phyloP scores from a whole-genome alignment of 1,284 basidiomycete genomes.

The Naganishia liquefaciens region DNA sequence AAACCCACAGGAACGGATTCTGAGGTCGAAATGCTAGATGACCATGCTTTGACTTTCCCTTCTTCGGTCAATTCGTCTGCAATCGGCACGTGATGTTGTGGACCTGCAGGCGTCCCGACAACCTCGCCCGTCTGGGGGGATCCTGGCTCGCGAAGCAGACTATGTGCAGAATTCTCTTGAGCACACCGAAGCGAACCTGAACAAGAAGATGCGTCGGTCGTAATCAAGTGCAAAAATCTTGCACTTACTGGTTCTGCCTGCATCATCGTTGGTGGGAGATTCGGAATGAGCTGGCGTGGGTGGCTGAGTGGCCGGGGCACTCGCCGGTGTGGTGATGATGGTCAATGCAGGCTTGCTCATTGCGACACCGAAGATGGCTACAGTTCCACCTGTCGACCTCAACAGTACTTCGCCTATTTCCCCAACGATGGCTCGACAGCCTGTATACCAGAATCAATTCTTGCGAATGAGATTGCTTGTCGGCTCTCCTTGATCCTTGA shows the following conservation, averaged over 20 bases:
- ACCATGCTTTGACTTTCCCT: slow-evolving; percentile 8
- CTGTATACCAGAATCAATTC: no score
- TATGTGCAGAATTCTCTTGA: not conserved
- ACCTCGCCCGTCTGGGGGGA: slow-evolving; percentile 10
- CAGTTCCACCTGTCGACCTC: no score
- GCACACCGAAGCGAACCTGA: not conserved
- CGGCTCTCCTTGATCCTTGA: no score
- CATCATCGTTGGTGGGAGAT: not conserved
- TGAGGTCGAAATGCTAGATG: slow-evolving; percentile 15
- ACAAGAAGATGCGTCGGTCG: not conserved
- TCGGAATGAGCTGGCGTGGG: slow-evolving; percentile 4
- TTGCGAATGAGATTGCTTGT: no score
- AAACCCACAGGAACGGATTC: slow-evolving; percentile 11
- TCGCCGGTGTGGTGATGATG: slow-evolving; percentile 23
- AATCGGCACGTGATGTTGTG: not conserved
- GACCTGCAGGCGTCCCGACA: slow-evolving; percentile 14
- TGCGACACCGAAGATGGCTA: no score
- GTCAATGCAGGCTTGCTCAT: slow-evolving; percentile 23
- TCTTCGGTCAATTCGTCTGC: not conserved
- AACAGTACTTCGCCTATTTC: no score
- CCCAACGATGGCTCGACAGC: no score
- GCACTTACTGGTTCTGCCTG: not conserved
- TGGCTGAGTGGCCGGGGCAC: slow-evolving; percentile 13
- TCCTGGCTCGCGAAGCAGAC: not conserved
- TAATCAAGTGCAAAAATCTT: not conserved